A percentile compares a stretch with the other conserved stretches of the same genome.
phyloP scores from a whole-genome alignment of 2,329 filamentous ascomycete species.

The Colletotrichum shisoi region DNA sequence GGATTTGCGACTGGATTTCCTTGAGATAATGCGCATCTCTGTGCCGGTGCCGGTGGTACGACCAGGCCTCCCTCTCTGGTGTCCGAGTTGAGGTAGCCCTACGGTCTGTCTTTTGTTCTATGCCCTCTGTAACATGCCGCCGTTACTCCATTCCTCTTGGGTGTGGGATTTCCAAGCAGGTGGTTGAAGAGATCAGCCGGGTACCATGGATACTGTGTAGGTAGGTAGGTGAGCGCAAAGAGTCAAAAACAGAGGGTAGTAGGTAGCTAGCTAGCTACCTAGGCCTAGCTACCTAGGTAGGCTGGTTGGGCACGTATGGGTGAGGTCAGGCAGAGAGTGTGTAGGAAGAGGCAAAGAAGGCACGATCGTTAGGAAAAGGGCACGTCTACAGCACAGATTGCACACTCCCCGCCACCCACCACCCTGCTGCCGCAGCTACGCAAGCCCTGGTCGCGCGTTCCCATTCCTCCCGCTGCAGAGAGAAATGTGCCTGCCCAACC shows the following conservation, averaged over 20 bases:
- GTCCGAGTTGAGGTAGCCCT: background rate
- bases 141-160: background rate
- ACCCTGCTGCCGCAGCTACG: slow-evolving; percentile 21
- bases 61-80: background rate
- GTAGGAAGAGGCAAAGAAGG: background rate
- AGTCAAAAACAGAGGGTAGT: background rate
- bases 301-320: background rate
- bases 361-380: slow-evolving; percentile 4
- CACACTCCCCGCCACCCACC: background rate
- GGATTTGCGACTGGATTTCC: slow-evolving; percentile 8
- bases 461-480: slow-evolving; percentile 32
- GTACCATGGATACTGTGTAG: background rate
- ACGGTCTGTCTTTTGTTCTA: too few relatives aligned
- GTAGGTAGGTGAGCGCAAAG: background rate
- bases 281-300: background rate
- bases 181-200: background rate
- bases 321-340: too few relatives aligned
- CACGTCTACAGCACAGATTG: background rate
- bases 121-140: background rate
- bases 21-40: background rate
- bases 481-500: slow-evolving; percentile 27
- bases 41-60: background rate
- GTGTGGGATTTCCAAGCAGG: background rate
- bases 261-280: background rate
- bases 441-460: slow-evolving; percentile 25